Base-by-base conservation (phyloP, 2,329 filamentous ascomycete species). In the Colletotrichum cordylinicola region DNA sequence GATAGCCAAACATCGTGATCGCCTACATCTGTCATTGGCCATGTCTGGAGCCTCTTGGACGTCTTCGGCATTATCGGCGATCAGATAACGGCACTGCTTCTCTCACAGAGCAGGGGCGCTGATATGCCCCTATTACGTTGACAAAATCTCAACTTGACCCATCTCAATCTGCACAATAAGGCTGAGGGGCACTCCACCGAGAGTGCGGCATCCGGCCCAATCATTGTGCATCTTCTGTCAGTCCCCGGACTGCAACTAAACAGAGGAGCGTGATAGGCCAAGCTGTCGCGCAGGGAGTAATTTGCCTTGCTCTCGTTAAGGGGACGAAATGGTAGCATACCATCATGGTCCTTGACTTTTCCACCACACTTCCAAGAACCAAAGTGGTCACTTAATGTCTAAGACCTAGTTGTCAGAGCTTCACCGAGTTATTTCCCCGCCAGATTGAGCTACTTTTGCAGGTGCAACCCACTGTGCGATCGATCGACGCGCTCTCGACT, bases 141-240 rank as follows among this genome's bases (percentile, higher is more conserved):
- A 27, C 24, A 48, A 62, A 70, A 61, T 31, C 62, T 21, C 37
- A 29, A n/a, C 27, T 29, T 48, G 37, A n/a, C 62, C 62, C 62
- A 52, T 66, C 62, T 48, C 62, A 66, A 66, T 65, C 72, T 71
- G 37, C 72, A 27, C 72, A 67, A 24, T 75, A 75, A 75, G 73
- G 73, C 73, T 75, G 73, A 75, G 67, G 56, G 37, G 56, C 67
- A 24, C 37, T 70, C 67, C 67, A 56, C 67, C 48, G 15, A n/a
- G 16, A 61, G 18, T 52, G 8, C 15, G 31, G 55, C n/a, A 62
- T 48, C 39, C 33, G 55, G 55, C 9, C 73, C 73, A 75, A 75
- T 75, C 69, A 75, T 4, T 24, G 24, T 31, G 31, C 55, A n/a
- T 18, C 7, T 35, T 18, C 61, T 21, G 68, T 31, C 31, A 64